Percentiles rank a stretch among this genome's conserved stretches.
Evolutionary conservation across 352 stramenopile species (phyloP).

Genomic region (Pythium phragmiticola): DNA sequence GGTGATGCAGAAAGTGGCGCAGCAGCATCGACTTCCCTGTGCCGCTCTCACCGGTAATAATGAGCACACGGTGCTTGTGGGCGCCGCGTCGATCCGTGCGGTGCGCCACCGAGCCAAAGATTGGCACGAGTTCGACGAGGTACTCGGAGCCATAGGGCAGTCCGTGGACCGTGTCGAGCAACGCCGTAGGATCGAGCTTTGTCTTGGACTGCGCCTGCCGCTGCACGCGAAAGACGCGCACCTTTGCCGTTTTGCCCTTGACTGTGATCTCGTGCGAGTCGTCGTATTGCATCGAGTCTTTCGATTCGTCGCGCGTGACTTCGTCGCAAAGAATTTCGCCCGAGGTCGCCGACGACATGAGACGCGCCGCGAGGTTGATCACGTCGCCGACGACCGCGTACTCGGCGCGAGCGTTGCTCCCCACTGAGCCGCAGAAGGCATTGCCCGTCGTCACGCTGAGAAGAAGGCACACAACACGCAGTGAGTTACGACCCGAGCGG

Average conservation of each 20-base stretch:
- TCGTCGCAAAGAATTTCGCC: conserved; percentile 80
- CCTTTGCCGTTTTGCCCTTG: conserved; percentile 55
- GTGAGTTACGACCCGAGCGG: too few species aligned
- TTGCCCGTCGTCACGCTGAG: conserved; percentile 65
- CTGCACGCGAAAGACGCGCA: conserved; percentile 51
- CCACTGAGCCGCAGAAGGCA: conserved; percentile 74
- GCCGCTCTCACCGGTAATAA: conserved; percentile 58
- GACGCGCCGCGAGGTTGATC: conserved; percentile 76
- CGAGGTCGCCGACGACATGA: conserved; percentile 63
- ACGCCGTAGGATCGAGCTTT: conserved; percentile 33
- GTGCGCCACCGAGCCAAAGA: conserved; percentile 36
- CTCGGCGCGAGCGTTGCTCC: conserved; percentile 63
- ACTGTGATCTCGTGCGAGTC: conserved; percentile 45
- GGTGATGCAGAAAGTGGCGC: conserved; percentile 51
- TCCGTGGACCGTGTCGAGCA: conserved; percentile 32
- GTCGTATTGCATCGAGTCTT: conserved; percentile 55
- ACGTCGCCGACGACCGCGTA: conserved; percentile 84
- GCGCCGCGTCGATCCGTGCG: conserved; percentile 11
- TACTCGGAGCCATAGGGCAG: conserved; percentile 52
- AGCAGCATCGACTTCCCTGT: conserved; percentile 71
- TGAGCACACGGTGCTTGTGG: conserved; percentile 37
- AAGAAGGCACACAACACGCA: conserved; percentile 1
- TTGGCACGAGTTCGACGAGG: conserved; percentile 46
- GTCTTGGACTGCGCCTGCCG: conserved; percentile 31
- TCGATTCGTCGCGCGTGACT: conserved; percentile 53